Evolutionary conservation across 2,329 filamentous ascomycete species (phyloP).

Genomic region (Setomelanomma holmii): DNA sequence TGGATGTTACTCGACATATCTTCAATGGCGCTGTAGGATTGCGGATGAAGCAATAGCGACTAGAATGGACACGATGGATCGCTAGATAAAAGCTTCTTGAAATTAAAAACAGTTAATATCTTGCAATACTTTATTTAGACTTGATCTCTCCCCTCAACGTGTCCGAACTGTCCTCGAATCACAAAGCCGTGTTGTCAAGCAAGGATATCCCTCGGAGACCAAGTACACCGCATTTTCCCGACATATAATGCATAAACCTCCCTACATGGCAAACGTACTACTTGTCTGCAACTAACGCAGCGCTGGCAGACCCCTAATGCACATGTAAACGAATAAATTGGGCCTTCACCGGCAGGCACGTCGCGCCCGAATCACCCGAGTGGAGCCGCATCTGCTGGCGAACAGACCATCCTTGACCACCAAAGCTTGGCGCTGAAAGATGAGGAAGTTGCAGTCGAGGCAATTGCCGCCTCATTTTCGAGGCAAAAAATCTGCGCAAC

Average conservation of each 20-base stretch:
- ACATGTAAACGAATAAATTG: conserved; percentile 22
- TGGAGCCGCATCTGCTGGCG: conserved; percentile 8
- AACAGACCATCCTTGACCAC: conserved; percentile 8
- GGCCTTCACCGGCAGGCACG: conserved; percentile 27
- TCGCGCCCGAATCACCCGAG: conserved; percentile 17
- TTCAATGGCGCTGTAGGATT: conserved; percentile 16
- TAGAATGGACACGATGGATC: conserved; percentile 10
- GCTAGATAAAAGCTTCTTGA: conserved; percentile 36
- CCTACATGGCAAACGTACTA: neutral
- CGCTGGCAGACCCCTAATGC: conserved; percentile 20
- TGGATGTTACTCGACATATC: conserved; percentile 37
- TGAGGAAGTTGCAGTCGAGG: conserved; percentile 28
- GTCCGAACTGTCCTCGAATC: conserved; percentile 1
- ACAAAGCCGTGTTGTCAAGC: neutral
- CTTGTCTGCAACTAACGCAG: conserved; percentile 16
- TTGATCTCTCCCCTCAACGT: too few species aligned
- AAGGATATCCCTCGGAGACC: conserved; percentile 12
- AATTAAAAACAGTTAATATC: conserved; percentile 43
- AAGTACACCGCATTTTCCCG: conserved; percentile 19
- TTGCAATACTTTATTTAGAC: too few species aligned
- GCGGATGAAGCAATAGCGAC: conserved; percentile 14
- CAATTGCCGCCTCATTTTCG: conserved; percentile 17
- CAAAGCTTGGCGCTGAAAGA: conserved; percentile 18
- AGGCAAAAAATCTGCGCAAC: conserved; percentile 1
- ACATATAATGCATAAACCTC: conserved; percentile 1